These are phyloP conservation scores for Theobroma cacao DNA, from an alignment of 345 rosid genomes.

Conservation along the genomic window DNA sequence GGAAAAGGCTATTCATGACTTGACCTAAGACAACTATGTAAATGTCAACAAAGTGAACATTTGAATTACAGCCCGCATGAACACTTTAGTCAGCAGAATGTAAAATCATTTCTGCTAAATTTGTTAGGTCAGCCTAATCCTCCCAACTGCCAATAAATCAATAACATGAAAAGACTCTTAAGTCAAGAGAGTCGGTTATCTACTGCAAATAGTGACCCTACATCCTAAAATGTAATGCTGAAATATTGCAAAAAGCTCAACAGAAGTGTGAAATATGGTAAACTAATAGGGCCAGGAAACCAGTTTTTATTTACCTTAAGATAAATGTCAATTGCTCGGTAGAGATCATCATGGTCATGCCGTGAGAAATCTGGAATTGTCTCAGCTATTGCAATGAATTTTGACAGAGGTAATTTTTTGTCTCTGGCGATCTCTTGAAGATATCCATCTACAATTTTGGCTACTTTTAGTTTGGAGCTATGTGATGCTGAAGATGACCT, in stretches of 20 bases:
- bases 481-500: conserved; percentile 97
- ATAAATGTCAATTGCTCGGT: conserved; percentile 89
- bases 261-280: conserved; percentile 1
- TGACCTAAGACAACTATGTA: background rate
- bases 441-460: conserved; percentile 87
- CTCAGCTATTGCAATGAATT: conserved; percentile 77
- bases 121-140: conserved; percentile 33
- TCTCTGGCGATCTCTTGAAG: conserved; percentile 81
- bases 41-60: conserved; percentile 12
- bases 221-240: conserved; percentile 25
- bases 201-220: conserved; percentile 32
- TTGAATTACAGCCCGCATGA: background rate
- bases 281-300: background rate
- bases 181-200: conserved; percentile 64
- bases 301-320: conserved; percentile 68
- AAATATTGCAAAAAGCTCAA: conserved; percentile 15
- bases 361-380: conserved; percentile 81
- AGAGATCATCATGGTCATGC: conserved; percentile 87
- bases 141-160: conserved; percentile 23
- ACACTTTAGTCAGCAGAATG: background rate
- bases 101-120: conserved; percentile 14
- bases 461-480: conserved; percentile 88
- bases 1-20: conserved; percentile 1
- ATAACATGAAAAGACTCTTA: conserved; percentile 17
- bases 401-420: conserved; percentile 69